Evolutionary conservation across 2,329 filamentous ascomycete species (phyloP).

Genomic region (Drechslera avenae): DNA sequence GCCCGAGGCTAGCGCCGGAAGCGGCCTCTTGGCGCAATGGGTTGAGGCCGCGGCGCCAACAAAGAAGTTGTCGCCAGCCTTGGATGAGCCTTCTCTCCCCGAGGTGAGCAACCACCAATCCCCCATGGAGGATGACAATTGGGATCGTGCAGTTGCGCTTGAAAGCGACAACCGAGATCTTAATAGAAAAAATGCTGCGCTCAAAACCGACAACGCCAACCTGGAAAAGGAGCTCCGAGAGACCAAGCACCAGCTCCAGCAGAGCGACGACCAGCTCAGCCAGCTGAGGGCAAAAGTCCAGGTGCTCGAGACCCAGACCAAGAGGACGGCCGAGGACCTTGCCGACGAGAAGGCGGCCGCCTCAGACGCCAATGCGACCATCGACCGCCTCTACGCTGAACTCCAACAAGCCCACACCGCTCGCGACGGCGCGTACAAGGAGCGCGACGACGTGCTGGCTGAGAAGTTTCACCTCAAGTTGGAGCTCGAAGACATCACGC

Average conservation of each 20-base stretch:
- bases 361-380: background rate
- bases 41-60: slow-evolving; percentile 4
- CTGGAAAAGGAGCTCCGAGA: background rate
- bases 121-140: slow-evolving; percentile 3
- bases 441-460: background rate
- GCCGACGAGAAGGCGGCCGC: background rate
- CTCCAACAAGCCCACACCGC: background rate
- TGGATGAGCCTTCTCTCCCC: slow-evolving; percentile 1
- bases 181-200: background rate
- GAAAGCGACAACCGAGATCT: slow-evolving; percentile 1
- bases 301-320: slow-evolving; percentile 4
- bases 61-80: slow-evolving; percentile 7
- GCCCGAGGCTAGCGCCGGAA: slow-evolving; percentile 4
- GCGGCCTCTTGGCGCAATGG: slow-evolving; percentile 7
- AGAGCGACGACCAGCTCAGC: background rate
- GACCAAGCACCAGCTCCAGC: background rate
- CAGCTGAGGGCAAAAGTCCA: background rate
- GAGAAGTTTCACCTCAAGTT: too few species aligned
- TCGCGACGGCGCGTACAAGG: background rate
- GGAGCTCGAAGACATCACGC: too few species aligned
- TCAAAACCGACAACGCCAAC: background rate
- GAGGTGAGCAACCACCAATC: slow-evolving; percentile 9
- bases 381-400: background rate
- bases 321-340: background rate
- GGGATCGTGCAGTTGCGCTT: slow-evolving; percentile 1